A percentile compares a stretch with the other conserved stretches of the same genome.
phyloP scores from a whole-genome alignment of 2,329 filamentous ascomycete species.

The Ophiostoma ips region DNA sequence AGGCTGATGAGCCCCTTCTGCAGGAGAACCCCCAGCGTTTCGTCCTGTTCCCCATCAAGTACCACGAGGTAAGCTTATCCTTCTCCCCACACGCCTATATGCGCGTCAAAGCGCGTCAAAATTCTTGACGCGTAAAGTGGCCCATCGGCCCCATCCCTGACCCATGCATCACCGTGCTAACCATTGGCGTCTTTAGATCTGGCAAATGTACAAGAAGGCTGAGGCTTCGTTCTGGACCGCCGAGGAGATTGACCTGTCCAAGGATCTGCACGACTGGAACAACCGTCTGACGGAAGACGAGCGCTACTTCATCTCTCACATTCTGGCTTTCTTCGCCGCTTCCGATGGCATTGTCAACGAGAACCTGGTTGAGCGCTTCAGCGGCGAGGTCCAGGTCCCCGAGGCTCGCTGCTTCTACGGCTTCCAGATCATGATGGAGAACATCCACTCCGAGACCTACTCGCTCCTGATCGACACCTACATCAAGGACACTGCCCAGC shows the following conservation, averaged over 20 bases:
- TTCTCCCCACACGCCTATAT: background rate
- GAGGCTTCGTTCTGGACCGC: slow-evolving; percentile 99
- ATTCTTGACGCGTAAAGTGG: slow-evolving; percentile 54
- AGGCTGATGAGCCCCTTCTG: slow-evolving; percentile 78
- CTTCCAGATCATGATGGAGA: slow-evolving; percentile 99
- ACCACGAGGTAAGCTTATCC: slow-evolving; percentile 67
- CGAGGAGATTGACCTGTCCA: slow-evolving; percentile 97
- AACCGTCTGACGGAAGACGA: slow-evolving; percentile 94
- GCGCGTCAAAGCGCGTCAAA: slow-evolving; percentile 22
- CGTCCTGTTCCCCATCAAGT: slow-evolving; percentile 97
- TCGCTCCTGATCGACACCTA: slow-evolving; percentile 98
- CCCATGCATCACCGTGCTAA: slow-evolving; percentile 11
- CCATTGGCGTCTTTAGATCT: slow-evolving; percentile 50
- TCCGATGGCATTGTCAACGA: slow-evolving; percentile 99
- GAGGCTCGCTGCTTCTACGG: slow-evolving; percentile 99
- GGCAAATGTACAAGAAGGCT: slow-evolving; percentile 99
- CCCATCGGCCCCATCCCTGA: too few species aligned
- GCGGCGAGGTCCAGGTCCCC: slow-evolving; percentile 87
- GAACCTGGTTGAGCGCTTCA: slow-evolving; percentile 97
- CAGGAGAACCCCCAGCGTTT: slow-evolving; percentile 94
- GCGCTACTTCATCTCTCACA: slow-evolving; percentile 95
- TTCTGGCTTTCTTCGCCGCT: slow-evolving; percentile 96
- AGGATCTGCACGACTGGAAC: slow-evolving; percentile 99
- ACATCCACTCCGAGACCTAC: slow-evolving; percentile 99
- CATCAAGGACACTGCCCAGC: slow-evolving; percentile 93